These are phyloP conservation scores for Tolypocladium ovalisporum DNA, from an alignment of 2,329 filamentous ascomycete genomes.

Conservation along the genomic window DNA sequence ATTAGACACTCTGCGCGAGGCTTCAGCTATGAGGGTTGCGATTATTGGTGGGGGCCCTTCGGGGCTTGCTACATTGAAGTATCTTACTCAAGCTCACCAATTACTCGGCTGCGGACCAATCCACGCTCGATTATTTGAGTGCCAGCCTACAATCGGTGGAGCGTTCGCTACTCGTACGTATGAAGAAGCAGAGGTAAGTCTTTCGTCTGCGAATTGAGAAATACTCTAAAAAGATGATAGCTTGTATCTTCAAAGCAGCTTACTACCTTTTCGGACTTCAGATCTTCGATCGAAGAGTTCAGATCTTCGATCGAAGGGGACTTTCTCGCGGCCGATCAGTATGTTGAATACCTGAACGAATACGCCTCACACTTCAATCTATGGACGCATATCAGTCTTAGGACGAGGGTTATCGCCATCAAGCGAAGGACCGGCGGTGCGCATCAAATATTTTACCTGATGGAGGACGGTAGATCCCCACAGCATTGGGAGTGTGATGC, in stretches of 20 bases:
- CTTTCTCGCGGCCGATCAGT: constrained; percentile 24
- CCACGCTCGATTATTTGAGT: constrained; percentile 29
- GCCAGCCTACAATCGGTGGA: constrained; percentile 26
- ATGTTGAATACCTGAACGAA: constrained; percentile 26
- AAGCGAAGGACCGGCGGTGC: constrained; percentile 1
- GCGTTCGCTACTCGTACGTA: constrained; percentile 31
- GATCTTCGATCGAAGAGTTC: constrained; percentile 22
- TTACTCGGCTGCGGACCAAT: constrained; percentile 20
- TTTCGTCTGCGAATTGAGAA: too few species aligned
- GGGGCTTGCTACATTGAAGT: constrained; percentile 25
- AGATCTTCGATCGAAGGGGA: constrained; percentile 24
- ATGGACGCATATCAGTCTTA: constrained; percentile 22
- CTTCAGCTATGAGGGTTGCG: constrained; percentile 16
- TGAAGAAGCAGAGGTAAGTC: constrained; percentile 27
- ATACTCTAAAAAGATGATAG: constrained; percentile 5
- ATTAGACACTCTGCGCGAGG: too few species aligned
- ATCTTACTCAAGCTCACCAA: constrained; percentile 19
- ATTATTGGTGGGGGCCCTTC: constrained; percentile 26
- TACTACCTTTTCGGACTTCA: constrained; percentile 35
- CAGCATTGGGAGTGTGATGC: constrained; percentile 26
- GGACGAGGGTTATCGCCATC: constrained; percentile 16
- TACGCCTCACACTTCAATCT: constrained; percentile 28
- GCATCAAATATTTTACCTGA: constrained; percentile 3
- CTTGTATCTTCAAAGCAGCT: constrained; percentile 35
- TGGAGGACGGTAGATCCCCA: not conserved